phyloP scores from a whole-genome alignment of 1,284 basidiomycete species.

The Pisolithus thermaeus region DNA sequence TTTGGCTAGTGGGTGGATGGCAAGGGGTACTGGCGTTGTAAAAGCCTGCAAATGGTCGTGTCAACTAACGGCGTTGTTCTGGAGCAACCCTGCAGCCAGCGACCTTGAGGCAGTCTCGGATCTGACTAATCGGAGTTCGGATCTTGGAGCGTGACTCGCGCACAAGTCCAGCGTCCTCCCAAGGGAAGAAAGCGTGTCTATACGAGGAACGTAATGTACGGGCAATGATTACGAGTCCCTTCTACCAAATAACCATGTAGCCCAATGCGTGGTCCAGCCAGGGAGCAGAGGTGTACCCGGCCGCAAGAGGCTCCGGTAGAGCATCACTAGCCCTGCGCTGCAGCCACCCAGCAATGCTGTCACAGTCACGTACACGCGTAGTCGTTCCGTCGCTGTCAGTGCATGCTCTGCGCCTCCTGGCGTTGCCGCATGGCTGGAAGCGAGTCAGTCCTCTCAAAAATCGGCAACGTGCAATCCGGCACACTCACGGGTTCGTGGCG shows the following conservation, averaged over 20 bases:
- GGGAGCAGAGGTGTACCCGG: conserved; percentile 50
- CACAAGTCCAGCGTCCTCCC: background rate
- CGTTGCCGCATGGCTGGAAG: conserved; percentile 55
- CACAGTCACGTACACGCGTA: conserved; percentile 64
- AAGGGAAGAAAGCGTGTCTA: conserved; percentile 8
- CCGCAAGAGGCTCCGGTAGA: conserved; percentile 59
- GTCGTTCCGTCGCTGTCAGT: conserved; percentile 56
- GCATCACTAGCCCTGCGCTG: conserved; percentile 61
- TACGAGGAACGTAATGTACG: conserved; percentile 10
- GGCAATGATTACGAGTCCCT: conserved; percentile 31
- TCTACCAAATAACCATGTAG: conserved; percentile 53
- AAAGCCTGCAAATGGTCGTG: background rate
- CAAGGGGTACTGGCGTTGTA: conserved; percentile 4
- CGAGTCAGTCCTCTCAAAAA: conserved; percentile 15
- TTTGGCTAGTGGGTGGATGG: conserved; percentile 12
- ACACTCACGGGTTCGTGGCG: conserved; percentile 78
- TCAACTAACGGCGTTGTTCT: conserved; percentile 9
- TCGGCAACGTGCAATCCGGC: conserved; percentile 10
- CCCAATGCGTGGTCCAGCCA: conserved; percentile 52
- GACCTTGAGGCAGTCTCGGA: conserved; percentile 35
- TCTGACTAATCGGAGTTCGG: conserved; percentile 30
- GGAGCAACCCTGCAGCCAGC: conserved; percentile 21
- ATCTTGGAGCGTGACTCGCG: conserved; percentile 14
- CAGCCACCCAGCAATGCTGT: conserved; percentile 66
- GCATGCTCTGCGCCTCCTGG: conserved; percentile 75